Base-by-base conservation (phyloP, 495 filamentous ascomycete species). In the Penicillium chermesinum region DNA sequence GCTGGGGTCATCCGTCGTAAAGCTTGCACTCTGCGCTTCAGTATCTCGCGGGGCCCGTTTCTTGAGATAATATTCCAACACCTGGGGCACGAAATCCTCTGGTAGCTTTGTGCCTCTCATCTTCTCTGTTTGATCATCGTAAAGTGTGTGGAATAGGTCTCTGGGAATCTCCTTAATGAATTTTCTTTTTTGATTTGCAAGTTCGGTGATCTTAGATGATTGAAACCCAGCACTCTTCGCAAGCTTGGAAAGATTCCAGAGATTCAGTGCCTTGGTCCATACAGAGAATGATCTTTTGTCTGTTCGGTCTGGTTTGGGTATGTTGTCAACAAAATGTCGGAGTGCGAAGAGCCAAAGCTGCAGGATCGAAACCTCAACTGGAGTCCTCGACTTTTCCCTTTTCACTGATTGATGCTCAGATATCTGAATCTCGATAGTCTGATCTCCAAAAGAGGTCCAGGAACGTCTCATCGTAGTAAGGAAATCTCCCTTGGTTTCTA, bases 291-390 rank as follows among this genome's bases (percentile, higher is more conserved):
- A 42, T 19, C 7, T n/a, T 32, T 2, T 8, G 17, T 3, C 3
- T 21, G 10, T 42, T 21, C 3, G 12, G 20, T 3, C 18, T 22
- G 5, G 8, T 19, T 37, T 4, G 13, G 17, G 15, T 8, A 33
- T 5, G 10, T 8, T 35, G 13, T 35, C 21, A 14, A 27, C 18
- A 18, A 49, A 44, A 22, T 49, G 40, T 8, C 40, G 14, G 2
- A 36, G 18, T n/a, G 18, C 40, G 27, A 49, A 49, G 14, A 49
- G 39, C 47, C 40, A 49, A 14, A 49, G 33, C 40, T 49, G 40
- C 6, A 43, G 19, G 13, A 44, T 22, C 14, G 33, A 17, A 30
- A 49, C 16, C 13, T n/a, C 16, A 38, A 38, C 5, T 38, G 35
- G 16, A 4, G 6, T 38, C 4, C 13, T 30, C 6, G 35, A 14